These are phyloP conservation scores for Mycena sp. DNA, from an alignment of 1,284 basidiomycete genomes.

Conservation along the genomic window DNA sequence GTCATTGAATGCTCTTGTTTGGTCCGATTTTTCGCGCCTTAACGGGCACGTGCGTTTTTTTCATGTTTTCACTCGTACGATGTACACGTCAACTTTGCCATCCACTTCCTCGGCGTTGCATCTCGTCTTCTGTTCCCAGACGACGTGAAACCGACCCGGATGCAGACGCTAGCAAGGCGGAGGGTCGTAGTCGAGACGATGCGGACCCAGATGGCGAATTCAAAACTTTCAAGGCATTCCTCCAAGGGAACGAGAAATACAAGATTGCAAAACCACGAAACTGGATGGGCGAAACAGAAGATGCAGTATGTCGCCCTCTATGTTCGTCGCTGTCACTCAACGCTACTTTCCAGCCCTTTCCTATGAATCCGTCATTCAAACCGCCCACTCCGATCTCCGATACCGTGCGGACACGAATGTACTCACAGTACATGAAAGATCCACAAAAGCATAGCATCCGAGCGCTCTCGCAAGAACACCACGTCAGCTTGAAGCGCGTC, in stretches of 20 bases:
- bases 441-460: conserved; percentile 68
- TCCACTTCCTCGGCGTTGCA: conserved; percentile 33
- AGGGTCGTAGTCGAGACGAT: conserved; percentile 34
- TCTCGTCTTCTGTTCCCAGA: conserved; percentile 39
- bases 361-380: conserved; percentile 81
- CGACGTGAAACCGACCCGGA: not conserved
- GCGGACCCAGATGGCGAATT: conserved; percentile 25
- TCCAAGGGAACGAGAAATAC: not conserved
- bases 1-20: no score
- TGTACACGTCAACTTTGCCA: conserved; percentile 34
- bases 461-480: conserved; percentile 64
- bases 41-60: conserved; percentile 8
- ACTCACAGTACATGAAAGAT: conserved; percentile 62
- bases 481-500: conserved; percentile 78
- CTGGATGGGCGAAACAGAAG: not conserved
- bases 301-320: not conserved
- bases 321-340: not conserved
- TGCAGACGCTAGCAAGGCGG: not conserved
- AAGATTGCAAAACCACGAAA: conserved; percentile 16
- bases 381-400: conserved; percentile 82
- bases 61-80: conserved; percentile 25
- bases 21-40: not conserved
- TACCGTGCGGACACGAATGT: conserved; percentile 61
- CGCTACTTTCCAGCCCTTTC: conserved; percentile 69
- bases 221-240: conserved; percentile 15